Evolutionary conservation across 345 rosid genomes (phyloP), one percentile per base, ranked within the genome.

Genomic region (Cardamine resedifolia): DNA sequence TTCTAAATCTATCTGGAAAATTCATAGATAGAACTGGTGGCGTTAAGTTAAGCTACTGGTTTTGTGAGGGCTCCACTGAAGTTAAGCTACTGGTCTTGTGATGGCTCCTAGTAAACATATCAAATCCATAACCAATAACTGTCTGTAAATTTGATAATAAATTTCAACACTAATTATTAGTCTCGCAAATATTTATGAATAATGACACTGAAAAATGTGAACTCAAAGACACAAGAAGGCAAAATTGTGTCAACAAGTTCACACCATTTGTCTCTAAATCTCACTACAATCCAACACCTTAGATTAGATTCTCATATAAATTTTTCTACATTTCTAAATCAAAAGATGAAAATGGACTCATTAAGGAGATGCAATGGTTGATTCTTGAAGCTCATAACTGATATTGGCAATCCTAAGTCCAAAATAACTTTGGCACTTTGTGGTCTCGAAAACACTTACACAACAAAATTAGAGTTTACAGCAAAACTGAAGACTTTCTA

Each of bases 121-220:
- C 48, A 59, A 51, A 75, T 67, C 68, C 55, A 67, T 39, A 66
- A 74, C 64, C 49, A 21, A 9, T 57, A 75, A 60, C 73, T 59
- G 63, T 67, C 24, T 44, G 45, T 51, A 51, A 14, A n/a, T 21
- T 23, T 30, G 30, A 59, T 74, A 11, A 39, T 48, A 44, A 23
- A 27, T 12, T 39, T 51, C 8, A n/a, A 23, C 36, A 4, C 33
- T 65, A 56, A 59, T 38, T 59, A 59, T 59, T 27, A 49, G 51
- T 45, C 52, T 57, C 66, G 52, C 77, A 65, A 18, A 66, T 48
- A 6, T 7, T 7, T 21, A 38, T 20, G 38, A 33, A 33, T 9
- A 2, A 9, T 24, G 77, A 58, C 51, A 72, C 24, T 24, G 72
- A 30, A 34, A 50, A 65, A 65, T 56, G 66, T 64, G 71, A 73